Percentiles rank a stretch among this genome's conserved stretches.
These are phyloP conservation scores for Cladosporium sp. DNA, from an alignment of 2,329 filamentous ascomycete species.

Conservation along the genomic window DNA sequence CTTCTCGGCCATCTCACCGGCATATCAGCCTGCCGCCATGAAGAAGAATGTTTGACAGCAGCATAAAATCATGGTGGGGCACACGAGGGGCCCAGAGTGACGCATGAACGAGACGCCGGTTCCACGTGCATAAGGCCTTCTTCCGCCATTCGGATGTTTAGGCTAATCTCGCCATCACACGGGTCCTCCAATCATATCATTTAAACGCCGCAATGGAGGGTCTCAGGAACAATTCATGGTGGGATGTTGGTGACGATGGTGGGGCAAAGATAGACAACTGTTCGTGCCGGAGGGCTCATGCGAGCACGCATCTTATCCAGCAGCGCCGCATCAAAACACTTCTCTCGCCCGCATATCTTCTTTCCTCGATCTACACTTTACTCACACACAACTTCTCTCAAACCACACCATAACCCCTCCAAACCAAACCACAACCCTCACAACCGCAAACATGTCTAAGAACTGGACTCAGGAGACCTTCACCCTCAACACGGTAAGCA, in stretches of 20 bases:
- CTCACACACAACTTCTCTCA: not conserved
- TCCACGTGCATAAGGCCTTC: constrained; percentile 13
- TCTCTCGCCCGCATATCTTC: not conserved
- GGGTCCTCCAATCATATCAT: constrained; percentile 1
- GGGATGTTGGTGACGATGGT: constrained; percentile 18
- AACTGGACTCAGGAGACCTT: constrained; percentile 43
- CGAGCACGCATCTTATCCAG: constrained; percentile 16
- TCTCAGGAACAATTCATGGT: not conserved
- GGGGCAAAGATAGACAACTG: constrained; percentile 8
- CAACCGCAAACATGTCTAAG: constrained; percentile 20
- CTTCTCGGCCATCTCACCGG: not conserved
- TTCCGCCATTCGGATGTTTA: constrained; percentile 2
- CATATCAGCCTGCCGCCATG: not conserved
- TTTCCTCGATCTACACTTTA: constrained; percentile 1
- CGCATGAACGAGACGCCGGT: not conserved
- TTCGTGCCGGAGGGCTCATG: constrained; percentile 10
- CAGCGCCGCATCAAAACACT: constrained; percentile 11
- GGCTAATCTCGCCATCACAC: not conserved
- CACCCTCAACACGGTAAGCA: constrained; percentile 56
- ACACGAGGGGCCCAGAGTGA: constrained; percentile 3
- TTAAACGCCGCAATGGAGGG: not conserved
- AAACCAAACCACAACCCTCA: not conserved
- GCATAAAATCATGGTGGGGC: not conserved
- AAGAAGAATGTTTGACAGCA: not conserved
- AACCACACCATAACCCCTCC: not conserved